A percentile compares a stretch with the other conserved stretches of the same genome.
Evolutionary conservation across 139 green algal species (phyloP).

Genomic region (Marvania coccoides): DNA sequence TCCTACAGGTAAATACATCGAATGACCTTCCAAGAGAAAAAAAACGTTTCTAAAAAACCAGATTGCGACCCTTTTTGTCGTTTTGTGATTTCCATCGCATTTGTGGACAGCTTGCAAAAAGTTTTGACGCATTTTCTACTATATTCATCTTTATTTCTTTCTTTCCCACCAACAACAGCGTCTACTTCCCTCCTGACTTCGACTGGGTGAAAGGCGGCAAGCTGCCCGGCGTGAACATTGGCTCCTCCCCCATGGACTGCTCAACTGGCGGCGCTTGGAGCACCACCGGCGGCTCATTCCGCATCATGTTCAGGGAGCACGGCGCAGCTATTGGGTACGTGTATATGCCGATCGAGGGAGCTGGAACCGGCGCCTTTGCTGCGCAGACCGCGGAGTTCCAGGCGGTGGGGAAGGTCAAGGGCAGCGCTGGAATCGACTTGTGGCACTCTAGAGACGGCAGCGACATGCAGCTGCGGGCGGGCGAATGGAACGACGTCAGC

Average conservation of each 20-base stretch:
- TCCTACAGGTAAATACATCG: no score
- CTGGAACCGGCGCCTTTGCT: neutral
- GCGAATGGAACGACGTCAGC: neutral
- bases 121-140: no score
- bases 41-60: no score
- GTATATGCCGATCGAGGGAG: neutral
- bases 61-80: no score
- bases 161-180: no score
- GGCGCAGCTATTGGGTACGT: neutral
- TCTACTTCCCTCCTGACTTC: neutral
- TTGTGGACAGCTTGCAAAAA: no score
- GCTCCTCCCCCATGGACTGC: neutral
- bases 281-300: neutral
- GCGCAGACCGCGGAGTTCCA: neutral
- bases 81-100: no score
- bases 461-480: neutral
- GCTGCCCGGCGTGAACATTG: neutral
- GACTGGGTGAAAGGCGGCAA: neutral
- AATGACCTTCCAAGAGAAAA: no score
- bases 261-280: neutral
- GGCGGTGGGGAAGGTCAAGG: neutral
- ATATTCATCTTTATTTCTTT: no score
- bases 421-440: neutral
- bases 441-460: neutral
- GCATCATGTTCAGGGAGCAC: neutral